Conservation (phyloP, 768 basidiomycete species). For the Glaciozyma martinii region DNA sequence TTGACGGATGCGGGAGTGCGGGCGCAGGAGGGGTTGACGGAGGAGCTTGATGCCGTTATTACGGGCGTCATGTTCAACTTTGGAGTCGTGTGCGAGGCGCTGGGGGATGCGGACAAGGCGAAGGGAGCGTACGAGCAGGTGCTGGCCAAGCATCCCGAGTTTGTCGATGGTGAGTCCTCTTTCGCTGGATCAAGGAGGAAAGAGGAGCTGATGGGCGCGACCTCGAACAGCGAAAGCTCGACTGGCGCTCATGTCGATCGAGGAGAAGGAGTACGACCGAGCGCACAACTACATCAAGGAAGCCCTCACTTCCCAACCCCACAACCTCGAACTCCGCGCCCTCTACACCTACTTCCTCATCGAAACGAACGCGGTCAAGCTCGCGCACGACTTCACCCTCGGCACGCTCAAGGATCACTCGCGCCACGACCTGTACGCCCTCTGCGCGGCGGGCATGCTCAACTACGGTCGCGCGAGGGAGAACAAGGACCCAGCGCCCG, state of each 20-base stretch:
- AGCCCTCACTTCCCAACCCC: conserved; percentile 64
- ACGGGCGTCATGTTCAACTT: conserved; percentile 85
- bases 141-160: conserved; percentile 83
- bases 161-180: conserved; percentile 69
- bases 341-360: conserved; percentile 90
- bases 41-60: conserved; percentile 54
- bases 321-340: conserved; percentile 78
- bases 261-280: conserved; percentile 54
- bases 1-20: conserved; percentile 49
- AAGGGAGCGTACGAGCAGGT: conserved; percentile 72
- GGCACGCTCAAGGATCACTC: conserved; percentile 76
- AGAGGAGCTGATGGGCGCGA: neutral
- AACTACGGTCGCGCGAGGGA: conserved; percentile 80
- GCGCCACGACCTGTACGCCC: conserved; percentile 78
- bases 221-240: conserved; percentile 73
- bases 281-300: conserved; percentile 87
- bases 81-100: conserved; percentile 80
- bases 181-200: neutral
- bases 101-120: conserved; percentile 61
- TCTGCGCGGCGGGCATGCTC: conserved; percentile 81
- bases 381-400: conserved; percentile 81
- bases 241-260: conserved; percentile 70
- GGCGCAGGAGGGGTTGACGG: conserved; percentile 34
- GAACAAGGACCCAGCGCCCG: conserved; percentile 33
- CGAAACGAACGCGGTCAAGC: conserved; percentile 67